Percentiles rank a stretch among this genome's conserved stretches.
These are phyloP conservation scores for Ogataea parapolymorpha DNA, from an alignment of 805 yeast genomes.

Conservation along the genomic window DNA sequence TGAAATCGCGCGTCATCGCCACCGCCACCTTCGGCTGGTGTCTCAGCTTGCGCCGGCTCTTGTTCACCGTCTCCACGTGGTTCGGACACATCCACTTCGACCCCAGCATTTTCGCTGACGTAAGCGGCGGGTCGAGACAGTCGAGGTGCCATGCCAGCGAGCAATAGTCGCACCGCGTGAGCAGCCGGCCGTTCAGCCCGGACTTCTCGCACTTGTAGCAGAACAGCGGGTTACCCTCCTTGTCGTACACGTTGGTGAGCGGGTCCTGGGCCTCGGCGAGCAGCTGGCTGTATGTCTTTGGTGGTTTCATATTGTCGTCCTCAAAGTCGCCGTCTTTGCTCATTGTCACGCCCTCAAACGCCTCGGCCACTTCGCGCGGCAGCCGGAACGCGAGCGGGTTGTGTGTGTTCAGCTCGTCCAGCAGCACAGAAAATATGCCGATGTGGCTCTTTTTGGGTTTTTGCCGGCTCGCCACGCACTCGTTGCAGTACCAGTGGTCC, in stretches of 20 bases:
- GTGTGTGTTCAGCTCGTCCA: conserved; percentile 53
- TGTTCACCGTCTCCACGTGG: conserved; percentile 58
- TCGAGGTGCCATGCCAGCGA: conserved; percentile 84
- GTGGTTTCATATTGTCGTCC: conserved; percentile 56
- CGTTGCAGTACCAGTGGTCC: conserved; percentile 85
- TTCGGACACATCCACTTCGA: conserved; percentile 90
- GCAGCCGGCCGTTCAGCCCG: conserved; percentile 52
- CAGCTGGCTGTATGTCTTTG: conserved; percentile 39
- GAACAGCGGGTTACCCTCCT: conserved; percentile 61
- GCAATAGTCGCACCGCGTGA: conserved; percentile 82
- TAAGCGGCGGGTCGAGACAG: conserved; percentile 74
- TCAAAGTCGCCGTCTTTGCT: conserved; percentile 70
- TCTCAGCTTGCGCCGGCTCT: conserved; percentile 46
- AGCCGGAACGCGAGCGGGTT: conserved; percentile 68
- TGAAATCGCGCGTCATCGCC: conserved; percentile 46
- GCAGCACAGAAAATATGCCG: conserved; percentile 54
- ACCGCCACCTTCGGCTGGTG: conserved; percentile 56
- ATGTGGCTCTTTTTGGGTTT: conserved; percentile 22
- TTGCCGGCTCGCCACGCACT: conserved; percentile 51
- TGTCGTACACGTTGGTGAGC: conserved; percentile 56
- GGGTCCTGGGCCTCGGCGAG: conserved; percentile 52
- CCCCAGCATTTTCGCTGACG: conserved; percentile 69
- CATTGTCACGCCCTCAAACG: conserved; percentile 68
- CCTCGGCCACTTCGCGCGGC: conserved; percentile 66
- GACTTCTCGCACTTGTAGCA: conserved; percentile 78